Evolutionary conservation across 306 rosid species (phyloP), one percentile per base, ranked within the genome.

Genomic region (Vachellia pachyceras): DNA sequence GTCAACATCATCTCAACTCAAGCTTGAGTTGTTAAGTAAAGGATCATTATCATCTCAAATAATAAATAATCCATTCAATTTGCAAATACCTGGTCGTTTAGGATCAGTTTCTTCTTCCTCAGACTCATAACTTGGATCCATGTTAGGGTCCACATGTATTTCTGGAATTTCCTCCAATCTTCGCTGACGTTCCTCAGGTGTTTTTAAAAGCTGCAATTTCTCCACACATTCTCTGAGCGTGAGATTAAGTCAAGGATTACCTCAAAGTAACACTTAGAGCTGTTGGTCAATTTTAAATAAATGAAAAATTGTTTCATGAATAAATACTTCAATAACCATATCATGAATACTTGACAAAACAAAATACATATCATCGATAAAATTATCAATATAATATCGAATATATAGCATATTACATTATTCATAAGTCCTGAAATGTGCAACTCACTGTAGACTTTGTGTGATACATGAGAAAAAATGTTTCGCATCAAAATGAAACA

Each of bases 211-310:
- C 88, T 96, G 99, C 88, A 96, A 83, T 83, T 96, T 96, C 91
- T 96, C 99, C 4, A 96, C 98, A 85, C 99, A 96, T 89, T 96
- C 99, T 88, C 99, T 88, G 79, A 96, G 99, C 97, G 99, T 96
- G 80, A 81, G 76, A 77, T 50, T 46, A 77, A 85, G 97, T 96
- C 77, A 94, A 90, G 94, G 94, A 86, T 85, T 54, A 79, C 77
- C 25, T 36, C 77, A 85, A 52, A 54, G 71, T 46, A 52, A 37
- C 23, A 37, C 7, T 67, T 5, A 45, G 40, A 17, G 33, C 36
- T 65, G 41, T 74, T 79, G 11, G 29, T 54, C 73, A 69, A 25
- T 20, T 74, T 72, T 74, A 65, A 55, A 67, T 72, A 66, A 66
- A 47, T 18, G 6, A 85, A 71, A n/a, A 75, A 41, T 23, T 11